phyloP scores from a whole-genome alignment of 2,329 filamentous ascomycete genomes.

The Ceratocystis smalleyi region DNA sequence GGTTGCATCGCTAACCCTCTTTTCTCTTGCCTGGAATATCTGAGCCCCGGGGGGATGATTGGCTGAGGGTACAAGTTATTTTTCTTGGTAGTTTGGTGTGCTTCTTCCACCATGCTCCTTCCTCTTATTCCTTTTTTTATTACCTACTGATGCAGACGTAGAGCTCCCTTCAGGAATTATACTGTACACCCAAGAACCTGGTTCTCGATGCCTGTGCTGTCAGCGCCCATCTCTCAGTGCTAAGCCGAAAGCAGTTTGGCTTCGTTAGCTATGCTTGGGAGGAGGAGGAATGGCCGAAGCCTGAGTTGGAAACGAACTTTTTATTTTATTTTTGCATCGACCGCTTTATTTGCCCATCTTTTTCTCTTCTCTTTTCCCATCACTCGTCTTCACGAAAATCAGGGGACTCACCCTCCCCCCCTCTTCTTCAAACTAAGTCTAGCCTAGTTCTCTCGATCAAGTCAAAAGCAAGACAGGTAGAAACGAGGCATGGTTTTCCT shows the following conservation, averaged over 20 bases:
- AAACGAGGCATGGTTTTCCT: background rate
- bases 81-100: background rate
- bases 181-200: slow-evolving; percentile 7
- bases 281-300: background rate
- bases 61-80: background rate
- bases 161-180: background rate
- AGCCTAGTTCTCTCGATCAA: background rate
- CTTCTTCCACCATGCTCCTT: background rate
- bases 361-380: background rate
- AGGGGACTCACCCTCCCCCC: background rate
- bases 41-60: background rate
- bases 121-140: background rate
- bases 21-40: background rate
- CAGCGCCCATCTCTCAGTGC: background rate
- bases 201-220: background rate
- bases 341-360: background rate
- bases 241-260: slow-evolving; percentile 7
- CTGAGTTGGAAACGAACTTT: background rate
- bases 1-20: background rate
- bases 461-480: background rate
- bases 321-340: background rate
- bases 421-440: background rate
- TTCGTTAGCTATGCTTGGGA: background rate
- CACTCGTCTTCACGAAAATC: background rate
- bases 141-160: background rate